Base-by-base conservation (phyloP, 2,329 filamentous ascomycete species). In the Xenoacremonium recifei region DNA sequence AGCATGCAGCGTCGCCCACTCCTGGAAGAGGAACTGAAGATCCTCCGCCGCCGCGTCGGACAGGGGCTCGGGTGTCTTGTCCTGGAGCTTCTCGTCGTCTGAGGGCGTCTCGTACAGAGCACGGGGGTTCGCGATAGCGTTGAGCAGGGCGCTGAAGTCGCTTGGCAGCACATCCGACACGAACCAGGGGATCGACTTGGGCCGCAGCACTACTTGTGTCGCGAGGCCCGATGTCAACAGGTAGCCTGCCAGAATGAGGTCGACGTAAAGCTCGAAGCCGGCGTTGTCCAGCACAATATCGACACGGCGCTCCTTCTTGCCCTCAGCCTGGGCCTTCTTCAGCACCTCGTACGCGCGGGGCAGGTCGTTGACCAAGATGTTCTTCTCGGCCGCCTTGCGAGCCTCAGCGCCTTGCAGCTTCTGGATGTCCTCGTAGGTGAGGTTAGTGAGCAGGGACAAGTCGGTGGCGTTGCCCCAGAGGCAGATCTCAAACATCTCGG, bases 391-490 rank as follows among this genome's bases (percentile, higher is more conserved):
- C 2, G 79, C 81, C 64, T 95, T 95, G 51, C 92, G 80, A 11
- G 92, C 90, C 57, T 91, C 78, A 6, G 87, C 84, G 13, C 92
- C 92, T 71, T 99, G 93, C 9, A 97, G 77, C 66, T 95, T 95
- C 69, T 97, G 92, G 51, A 99, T 95, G 60, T 97, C 93, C 57
- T 96, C 91, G 65, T 96, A 96, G 2, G 87, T 89, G 42, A 96
- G 77, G 55, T 85, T 90, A 1, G 91, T 96, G 41, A 97, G 75
- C 16, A 97, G 84, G 0, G 89, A 95, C 12, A 97, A 75, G 64
- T 97, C 93, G 0, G 92, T 97, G 2, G 92, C 93, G 64, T 97
- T 97, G 10, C 92, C 92, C 92, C 92, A 97, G 2, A 97, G 79
- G 62, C 91, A 96, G 55, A 96, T 93, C 72, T 96, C 89, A 66